A percentile compares a stretch with the other conserved stretches of the same genome.
Evolutionary conservation across 2,329 filamentous ascomycete species (phyloP).

Genomic region (Calcarisporium arbuscula): DNA sequence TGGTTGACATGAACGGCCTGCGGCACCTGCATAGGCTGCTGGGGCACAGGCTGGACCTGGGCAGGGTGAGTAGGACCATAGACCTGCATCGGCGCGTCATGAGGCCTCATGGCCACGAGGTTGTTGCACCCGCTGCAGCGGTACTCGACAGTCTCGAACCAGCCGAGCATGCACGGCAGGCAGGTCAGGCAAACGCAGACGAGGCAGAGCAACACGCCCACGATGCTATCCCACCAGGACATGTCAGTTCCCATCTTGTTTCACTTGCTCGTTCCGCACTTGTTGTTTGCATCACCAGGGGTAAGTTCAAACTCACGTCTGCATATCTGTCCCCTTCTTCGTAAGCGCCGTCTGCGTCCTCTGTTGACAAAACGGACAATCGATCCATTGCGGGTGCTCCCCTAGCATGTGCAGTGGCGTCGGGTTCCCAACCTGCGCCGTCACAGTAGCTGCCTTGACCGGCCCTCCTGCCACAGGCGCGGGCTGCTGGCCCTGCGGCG

Average conservation of each 20-base stretch:
- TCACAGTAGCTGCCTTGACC: too few relatives aligned
- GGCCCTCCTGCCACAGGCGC: too few relatives aligned
- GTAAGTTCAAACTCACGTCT: constrained; percentile 15
- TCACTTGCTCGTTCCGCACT: too few relatives aligned
- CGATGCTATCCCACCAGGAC: constrained; percentile 13
- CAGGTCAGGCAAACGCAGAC: constrained; percentile 25
- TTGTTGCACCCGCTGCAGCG: constrained; percentile 22
- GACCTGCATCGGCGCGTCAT: constrained; percentile 15
- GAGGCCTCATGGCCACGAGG: constrained; percentile 17
- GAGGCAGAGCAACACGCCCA: constrained; percentile 22
- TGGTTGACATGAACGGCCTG: constrained; percentile 5
- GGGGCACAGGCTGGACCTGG: constrained; percentile 12
- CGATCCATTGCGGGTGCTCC: constrained; percentile 19
- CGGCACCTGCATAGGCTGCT: constrained; percentile 6
- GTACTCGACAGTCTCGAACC: constrained; percentile 25
- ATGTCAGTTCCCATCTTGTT: neutral
- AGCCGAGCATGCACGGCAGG: constrained; percentile 23
- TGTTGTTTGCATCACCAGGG: too few relatives aligned
- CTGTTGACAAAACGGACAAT: constrained; percentile 23
- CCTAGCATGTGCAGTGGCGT: constrained; percentile 19
- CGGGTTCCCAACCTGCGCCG: too few relatives aligned
- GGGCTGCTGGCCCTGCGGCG: too few relatives aligned
- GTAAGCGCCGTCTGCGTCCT: constrained; percentile 16
- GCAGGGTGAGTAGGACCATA: constrained; percentile 12
- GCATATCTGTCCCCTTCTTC: constrained; percentile 19